Evolutionary conservation across 495 filamentous ascomycete species (phyloP).

Genomic region (Podospora pseudopauciseta): DNA sequence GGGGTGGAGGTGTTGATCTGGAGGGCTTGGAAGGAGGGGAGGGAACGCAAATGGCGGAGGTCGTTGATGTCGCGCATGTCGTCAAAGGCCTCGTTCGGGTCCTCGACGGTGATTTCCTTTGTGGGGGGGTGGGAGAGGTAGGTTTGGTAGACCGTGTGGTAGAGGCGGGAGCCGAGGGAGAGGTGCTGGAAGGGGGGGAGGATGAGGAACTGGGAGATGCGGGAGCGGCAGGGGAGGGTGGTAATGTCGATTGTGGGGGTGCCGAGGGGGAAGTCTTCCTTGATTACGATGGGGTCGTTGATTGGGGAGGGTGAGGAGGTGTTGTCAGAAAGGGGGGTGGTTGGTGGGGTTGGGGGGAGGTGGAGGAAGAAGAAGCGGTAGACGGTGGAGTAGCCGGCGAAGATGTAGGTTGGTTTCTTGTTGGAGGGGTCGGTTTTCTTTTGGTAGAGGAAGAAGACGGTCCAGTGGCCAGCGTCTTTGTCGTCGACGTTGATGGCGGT

Average conservation of each 20-base stretch:
- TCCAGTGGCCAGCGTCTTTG: slow-evolving; percentile 77
- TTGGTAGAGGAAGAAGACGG: slow-evolving; percentile 77
- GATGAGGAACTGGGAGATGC: slow-evolving; percentile 93
- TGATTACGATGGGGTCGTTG: slow-evolving; percentile 20
- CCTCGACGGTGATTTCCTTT: slow-evolving; percentile 87
- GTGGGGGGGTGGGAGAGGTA: slow-evolving; percentile 61
- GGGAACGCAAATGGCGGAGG: slow-evolving; percentile 58
- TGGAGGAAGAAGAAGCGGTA: slow-evolving; percentile 74
- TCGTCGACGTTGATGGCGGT: slow-evolving; percentile 68
- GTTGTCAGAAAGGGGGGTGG: slow-evolving; percentile 22
- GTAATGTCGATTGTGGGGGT: slow-evolving; percentile 46
- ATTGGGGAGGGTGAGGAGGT: slow-evolving; percentile 8
- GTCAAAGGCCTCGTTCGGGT: slow-evolving; percentile 93
- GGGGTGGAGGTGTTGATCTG: slow-evolving; percentile 45
- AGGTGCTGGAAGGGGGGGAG: slow-evolving; percentile 81
- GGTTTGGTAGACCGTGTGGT: slow-evolving; percentile 66
- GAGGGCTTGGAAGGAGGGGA: slow-evolving; percentile 52
- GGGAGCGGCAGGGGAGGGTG: slow-evolving; percentile 60
- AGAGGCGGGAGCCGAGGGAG: slow-evolving; percentile 76
- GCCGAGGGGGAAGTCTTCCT: slow-evolving; percentile 29
- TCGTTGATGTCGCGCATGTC: slow-evolving; percentile 83
- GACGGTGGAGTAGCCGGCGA: slow-evolving; percentile 82
- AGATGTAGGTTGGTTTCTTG: slow-evolving; percentile 57
- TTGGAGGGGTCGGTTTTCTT: slow-evolving; percentile 48
- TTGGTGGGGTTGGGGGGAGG: slow-evolving; percentile 24